A percentile compares a stretch with the other conserved stretches of the same genome.
These are phyloP conservation scores for Lactarius indigo DNA, from an alignment of 768 basidiomycete species.

Conservation along the genomic window DNA sequence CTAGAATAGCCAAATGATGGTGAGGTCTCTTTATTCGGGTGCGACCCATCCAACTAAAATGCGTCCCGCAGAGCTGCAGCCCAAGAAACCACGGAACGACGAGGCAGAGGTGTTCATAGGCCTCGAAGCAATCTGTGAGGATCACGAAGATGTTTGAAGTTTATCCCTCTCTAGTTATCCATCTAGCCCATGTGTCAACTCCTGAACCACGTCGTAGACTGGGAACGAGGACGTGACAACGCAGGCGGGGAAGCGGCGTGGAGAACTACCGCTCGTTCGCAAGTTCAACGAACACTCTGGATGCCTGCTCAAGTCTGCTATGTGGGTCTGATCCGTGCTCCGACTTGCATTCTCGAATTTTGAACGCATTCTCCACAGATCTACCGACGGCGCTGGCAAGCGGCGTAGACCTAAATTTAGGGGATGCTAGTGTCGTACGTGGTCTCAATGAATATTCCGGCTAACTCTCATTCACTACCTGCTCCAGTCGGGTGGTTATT, in stretches of 20 bases:
- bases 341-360: not conserved
- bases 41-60: not conserved
- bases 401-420: constrained; percentile 48
- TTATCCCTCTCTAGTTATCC: not conserved
- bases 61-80: constrained; percentile 61
- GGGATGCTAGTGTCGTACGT: constrained; percentile 42
- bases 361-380: constrained; percentile 13
- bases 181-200: not conserved
- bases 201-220: constrained; percentile 45
- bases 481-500: constrained; percentile 32
- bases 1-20: constrained; percentile 94
- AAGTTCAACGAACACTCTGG: constrained; percentile 99
- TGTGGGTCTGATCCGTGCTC: constrained; percentile 48
- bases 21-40: constrained; percentile 34
- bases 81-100: constrained; percentile 62
- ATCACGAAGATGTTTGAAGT: constrained; percentile 74
- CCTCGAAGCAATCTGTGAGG: constrained; percentile 83
- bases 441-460: not conserved
- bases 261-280: constrained; percentile 86
- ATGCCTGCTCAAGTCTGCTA: constrained; percentile 72
- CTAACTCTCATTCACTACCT: constrained; percentile 1
- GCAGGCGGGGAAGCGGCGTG: constrained; percentile 88
- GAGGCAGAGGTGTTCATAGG: constrained; percentile 76
- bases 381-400: constrained; percentile 59
- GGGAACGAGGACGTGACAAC: constrained; percentile 93